Percentiles rank a stretch among this genome's conserved stretches.
Evolutionary conservation across 306 rosid species (phyloP).

Genomic region (Begonia fuchsioides): DNA sequence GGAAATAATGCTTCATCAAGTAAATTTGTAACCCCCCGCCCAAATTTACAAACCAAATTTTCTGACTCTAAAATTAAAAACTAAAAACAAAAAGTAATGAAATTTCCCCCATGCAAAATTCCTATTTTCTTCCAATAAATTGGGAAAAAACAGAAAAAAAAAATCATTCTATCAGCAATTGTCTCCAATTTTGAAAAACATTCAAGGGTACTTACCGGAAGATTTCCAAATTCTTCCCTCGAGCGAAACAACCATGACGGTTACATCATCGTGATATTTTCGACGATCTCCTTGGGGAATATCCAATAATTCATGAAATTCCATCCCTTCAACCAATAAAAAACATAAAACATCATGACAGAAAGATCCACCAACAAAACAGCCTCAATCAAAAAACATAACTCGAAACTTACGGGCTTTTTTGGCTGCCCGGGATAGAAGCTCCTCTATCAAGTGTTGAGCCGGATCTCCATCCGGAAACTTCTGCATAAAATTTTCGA

Average conservation of each 20-base stretch:
- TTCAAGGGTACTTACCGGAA: slow-evolving; percentile 78
- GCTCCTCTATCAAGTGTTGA: slow-evolving; percentile 98
- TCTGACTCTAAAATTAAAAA: slow-evolving; percentile 17
- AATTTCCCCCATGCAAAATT: slow-evolving; percentile 37
- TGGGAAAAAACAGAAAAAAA: slow-evolving; percentile 7
- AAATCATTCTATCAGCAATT: background rate
- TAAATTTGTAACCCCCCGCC: background rate
- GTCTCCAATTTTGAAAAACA: slow-evolving; percentile 12
- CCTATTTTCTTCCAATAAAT: slow-evolving; percentile 25
- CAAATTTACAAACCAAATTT: slow-evolving; percentile 1
- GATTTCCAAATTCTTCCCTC: slow-evolving; percentile 99
- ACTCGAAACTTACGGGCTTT: slow-evolving; percentile 49
- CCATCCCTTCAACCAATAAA: slow-evolving; percentile 55
- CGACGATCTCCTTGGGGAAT: slow-evolving; percentile 97
- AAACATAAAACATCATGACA: background rate
- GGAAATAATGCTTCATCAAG: background rate
- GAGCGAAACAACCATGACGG: slow-evolving; percentile 94
- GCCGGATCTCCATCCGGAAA: slow-evolving; percentile 99
- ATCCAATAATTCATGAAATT: slow-evolving; percentile 88
- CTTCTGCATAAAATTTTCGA: slow-evolving; percentile 92
- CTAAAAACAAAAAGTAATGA: slow-evolving; percentile 14
- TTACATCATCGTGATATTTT: slow-evolving; percentile 96
- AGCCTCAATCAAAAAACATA: no score
- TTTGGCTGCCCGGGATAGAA: slow-evolving; percentile 93
- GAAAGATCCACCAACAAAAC: background rate